Conservation (phyloP, 2,329 filamentous ascomycete species). For the Onygena corvina region DNA sequence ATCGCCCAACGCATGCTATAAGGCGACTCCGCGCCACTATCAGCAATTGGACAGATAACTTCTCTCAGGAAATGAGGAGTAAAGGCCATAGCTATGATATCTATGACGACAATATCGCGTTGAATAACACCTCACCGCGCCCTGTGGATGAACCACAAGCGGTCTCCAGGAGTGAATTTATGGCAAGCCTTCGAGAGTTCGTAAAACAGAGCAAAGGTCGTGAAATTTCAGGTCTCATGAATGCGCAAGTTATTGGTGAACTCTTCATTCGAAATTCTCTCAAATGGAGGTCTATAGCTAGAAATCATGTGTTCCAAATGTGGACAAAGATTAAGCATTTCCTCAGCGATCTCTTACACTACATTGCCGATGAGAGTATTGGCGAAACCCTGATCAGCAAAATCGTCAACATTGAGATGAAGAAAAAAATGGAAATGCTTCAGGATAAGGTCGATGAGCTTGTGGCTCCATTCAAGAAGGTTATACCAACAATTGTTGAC, state of each 20-base stretch:
- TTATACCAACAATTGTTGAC: conserved; percentile 16
- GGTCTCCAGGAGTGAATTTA: conserved; percentile 14
- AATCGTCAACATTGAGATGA: conserved; percentile 16
- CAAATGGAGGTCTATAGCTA: conserved; percentile 26
- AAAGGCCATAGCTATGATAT: conserved; percentile 19
- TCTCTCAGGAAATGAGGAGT: conserved; percentile 17
- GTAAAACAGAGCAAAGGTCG: conserved; percentile 15
- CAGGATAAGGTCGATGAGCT: conserved; percentile 18
- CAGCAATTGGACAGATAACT: conserved; percentile 18
- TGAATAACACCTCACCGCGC: conserved; percentile 8
- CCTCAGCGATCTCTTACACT: conserved; percentile 16
- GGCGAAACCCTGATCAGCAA: conserved; percentile 17
- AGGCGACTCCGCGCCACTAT: conserved; percentile 18
- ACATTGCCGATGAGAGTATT: conserved; percentile 14
- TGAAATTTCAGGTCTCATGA: conserved; percentile 31
- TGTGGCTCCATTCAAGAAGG: conserved; percentile 15
- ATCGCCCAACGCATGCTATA: conserved; percentile 11
- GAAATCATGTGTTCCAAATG: conserved; percentile 14
- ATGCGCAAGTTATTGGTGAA: conserved; percentile 30
- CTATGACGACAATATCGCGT: conserved; percentile 10
- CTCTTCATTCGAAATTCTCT: conserved; percentile 32
- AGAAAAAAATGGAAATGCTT: conserved; percentile 15
- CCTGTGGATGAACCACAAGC: conserved; percentile 14
- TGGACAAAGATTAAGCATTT: conserved; percentile 17
- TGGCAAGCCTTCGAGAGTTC: conserved; percentile 12